A percentile compares a stretch with the other conserved stretches of the same genome.
These are phyloP conservation scores for Paracamarosporium sp. DNA, from an alignment of 2,329 filamentous ascomycete genomes.

Conservation along the genomic window DNA sequence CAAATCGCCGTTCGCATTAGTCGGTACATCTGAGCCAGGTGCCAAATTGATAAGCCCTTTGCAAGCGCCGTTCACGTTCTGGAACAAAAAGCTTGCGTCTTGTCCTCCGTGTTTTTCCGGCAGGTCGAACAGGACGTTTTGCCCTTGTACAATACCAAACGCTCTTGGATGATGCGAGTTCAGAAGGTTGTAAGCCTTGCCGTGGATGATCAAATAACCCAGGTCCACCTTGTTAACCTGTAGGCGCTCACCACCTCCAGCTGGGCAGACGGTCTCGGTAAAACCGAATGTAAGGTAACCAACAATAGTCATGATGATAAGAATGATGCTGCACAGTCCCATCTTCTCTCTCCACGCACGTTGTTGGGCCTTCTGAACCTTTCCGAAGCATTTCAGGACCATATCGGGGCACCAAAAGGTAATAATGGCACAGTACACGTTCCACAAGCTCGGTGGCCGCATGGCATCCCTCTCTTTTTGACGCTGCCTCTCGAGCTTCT, in stretches of 20 bases:
- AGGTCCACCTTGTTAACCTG: slow-evolving; percentile 79
- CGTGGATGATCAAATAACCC: slow-evolving; percentile 97
- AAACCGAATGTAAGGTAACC: slow-evolving; percentile 98
- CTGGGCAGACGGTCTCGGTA: slow-evolving; percentile 83
- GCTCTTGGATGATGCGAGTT: slow-evolving; percentile 80
- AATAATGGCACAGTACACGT: slow-evolving; percentile 89
- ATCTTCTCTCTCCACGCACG: slow-evolving; percentile 98
- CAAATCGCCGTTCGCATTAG: slow-evolving; percentile 71
- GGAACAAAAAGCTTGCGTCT: slow-evolving; percentile 96
- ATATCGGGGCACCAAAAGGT: slow-evolving; percentile 96
- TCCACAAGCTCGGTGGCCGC: slow-evolving; percentile 87
- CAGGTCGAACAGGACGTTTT: slow-evolving; percentile 90
- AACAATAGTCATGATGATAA: slow-evolving; percentile 85
- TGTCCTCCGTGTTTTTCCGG: slow-evolving; percentile 81
- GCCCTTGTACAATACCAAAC: slow-evolving; percentile 72
- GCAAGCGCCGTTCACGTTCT: slow-evolving; percentile 97
- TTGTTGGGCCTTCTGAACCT: slow-evolving; percentile 82
- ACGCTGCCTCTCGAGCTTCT: slow-evolving; percentile 65
- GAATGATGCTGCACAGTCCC: slow-evolving; percentile 91
- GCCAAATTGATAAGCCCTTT: slow-evolving; percentile 84
- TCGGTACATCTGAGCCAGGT: slow-evolving; percentile 77
- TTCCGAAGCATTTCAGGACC: slow-evolving; percentile 83
- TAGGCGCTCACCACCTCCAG: slow-evolving; percentile 70
- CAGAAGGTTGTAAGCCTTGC: slow-evolving; percentile 83
- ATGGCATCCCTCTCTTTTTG: slow-evolving; percentile 69